Evolutionary conservation across 805 yeast species (phyloP).

Genomic region (Zygoascus flipseniorum): DNA sequence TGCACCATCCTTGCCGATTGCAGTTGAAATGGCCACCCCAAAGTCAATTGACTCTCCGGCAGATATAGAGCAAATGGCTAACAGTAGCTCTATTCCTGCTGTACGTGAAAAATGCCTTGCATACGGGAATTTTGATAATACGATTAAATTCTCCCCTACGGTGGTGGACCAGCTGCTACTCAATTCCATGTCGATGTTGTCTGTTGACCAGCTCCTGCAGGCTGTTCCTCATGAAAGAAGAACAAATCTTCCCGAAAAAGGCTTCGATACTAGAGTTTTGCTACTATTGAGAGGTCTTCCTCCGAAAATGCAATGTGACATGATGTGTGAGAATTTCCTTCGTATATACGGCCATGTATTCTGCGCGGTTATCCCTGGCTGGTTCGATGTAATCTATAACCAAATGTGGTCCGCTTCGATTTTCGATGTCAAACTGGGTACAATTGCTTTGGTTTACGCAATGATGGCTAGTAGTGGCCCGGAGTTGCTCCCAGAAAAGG

Average conservation of each 20-base stretch:
- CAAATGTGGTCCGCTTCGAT: background rate
- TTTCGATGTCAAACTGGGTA: constrained; percentile 1
- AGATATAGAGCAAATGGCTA: background rate
- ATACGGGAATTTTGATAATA: background rate
- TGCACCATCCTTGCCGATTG: background rate
- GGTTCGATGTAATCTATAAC: constrained; percentile 2
- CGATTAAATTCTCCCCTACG: constrained; percentile 6
- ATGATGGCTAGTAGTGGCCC: background rate
- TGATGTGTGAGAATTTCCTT: background rate
- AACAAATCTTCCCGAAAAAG: background rate
- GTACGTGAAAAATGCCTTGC: background rate
- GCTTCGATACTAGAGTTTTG: background rate
- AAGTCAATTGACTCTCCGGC: background rate
- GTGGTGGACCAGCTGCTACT: constrained; percentile 1
- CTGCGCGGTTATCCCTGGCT: constrained; percentile 5
- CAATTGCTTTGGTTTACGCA: background rate
- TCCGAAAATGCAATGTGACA: constrained; percentile 4
- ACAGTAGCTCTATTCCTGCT: background rate
- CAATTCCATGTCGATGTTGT: background rate
- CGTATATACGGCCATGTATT: constrained; percentile 2
- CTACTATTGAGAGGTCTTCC: constrained; percentile 2
- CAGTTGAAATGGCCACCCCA: background rate
- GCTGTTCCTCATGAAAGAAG: background rate
- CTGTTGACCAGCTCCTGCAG: background rate
- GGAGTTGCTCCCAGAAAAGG: background rate